A percentile compares a stretch with the other conserved stretches of the same genome.
These are phyloP conservation scores for Populus hybrid DNA, from an alignment of 441 rosid genomes.

Conservation along the genomic window DNA sequence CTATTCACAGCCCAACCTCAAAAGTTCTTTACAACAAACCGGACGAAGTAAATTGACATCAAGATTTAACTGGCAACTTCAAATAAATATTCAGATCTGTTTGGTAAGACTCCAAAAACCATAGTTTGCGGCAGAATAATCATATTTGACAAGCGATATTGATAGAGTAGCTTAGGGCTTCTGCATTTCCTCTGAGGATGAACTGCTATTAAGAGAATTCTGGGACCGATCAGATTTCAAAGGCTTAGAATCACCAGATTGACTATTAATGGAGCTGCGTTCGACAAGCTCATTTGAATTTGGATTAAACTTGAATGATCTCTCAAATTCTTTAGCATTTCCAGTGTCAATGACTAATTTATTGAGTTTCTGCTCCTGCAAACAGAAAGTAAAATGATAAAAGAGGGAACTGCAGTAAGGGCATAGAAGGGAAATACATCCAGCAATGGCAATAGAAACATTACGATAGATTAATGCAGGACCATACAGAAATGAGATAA, in stretches of 20 bases:
- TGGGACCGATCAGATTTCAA: conserved; percentile 27
- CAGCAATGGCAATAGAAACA: too few relatives aligned
- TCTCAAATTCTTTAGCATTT: conserved; percentile 71
- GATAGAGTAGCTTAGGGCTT: conserved; percentile 33
- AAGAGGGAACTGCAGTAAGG: too few relatives aligned
- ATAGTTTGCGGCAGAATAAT: background rate
- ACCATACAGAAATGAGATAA: background rate
- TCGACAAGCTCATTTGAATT: conserved; percentile 40
- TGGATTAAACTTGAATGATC: conserved; percentile 56
- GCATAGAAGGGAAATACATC: too few relatives aligned
- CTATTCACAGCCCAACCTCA: conserved; percentile 14
- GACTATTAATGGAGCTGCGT: conserved; percentile 33
- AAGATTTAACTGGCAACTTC: conserved; percentile 5
- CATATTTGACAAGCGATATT: background rate
- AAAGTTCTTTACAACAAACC: conserved; percentile 5
- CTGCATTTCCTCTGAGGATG: conserved; percentile 51
- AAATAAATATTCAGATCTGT: background rate
- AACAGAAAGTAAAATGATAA: conserved; percentile 9
- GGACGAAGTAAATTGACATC: background rate
- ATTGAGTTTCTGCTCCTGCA: conserved; percentile 83
- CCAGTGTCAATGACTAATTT: conserved; percentile 55
- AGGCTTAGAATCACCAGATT: conserved; percentile 25
- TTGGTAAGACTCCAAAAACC: background rate
- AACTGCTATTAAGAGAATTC: conserved; percentile 33
- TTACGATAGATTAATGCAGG: background rate